Evolutionary conservation across 495 filamentous ascomycete genomes (phyloP).

Genomic region (Podospora pseudoanserina): DNA sequence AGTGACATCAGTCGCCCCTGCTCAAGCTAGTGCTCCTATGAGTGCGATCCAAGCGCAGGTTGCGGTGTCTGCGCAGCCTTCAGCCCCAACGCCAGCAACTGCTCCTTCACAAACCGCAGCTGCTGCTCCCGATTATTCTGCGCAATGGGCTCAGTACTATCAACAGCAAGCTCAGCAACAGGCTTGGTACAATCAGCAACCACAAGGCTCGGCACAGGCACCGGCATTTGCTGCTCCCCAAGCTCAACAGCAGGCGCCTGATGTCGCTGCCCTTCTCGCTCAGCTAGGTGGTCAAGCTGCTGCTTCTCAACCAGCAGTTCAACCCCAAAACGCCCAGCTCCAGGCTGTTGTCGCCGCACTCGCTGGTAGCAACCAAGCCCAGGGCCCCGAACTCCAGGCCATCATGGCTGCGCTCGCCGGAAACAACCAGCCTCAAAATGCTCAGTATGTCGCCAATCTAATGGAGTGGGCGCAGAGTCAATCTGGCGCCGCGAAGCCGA

Average conservation of each 20-base stretch:
- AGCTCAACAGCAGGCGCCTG: slow-evolving; percentile 18
- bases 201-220: slow-evolving; percentile 23
- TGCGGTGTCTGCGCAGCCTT: slow-evolving; percentile 6
- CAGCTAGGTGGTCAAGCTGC: slow-evolving; percentile 20
- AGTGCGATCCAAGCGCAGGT: background rate
- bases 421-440: slow-evolving; percentile 17
- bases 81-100: slow-evolving; percentile 5
- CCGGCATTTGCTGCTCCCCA: slow-evolving; percentile 14
- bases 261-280: slow-evolving; percentile 25
- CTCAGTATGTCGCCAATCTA: slow-evolving; percentile 24
- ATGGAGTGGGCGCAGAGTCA: slow-evolving; percentile 23
- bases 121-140: slow-evolving; percentile 25
- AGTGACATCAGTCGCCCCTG: background rate
- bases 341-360: slow-evolving; percentile 11
- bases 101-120: slow-evolving; percentile 13
- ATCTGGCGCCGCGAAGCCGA: background rate
- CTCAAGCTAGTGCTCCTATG: slow-evolving; percentile 6
- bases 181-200: slow-evolving; percentile 30
- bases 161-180: slow-evolving; percentile 30
- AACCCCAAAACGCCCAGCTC: slow-evolving; percentile 22
- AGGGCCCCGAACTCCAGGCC: slow-evolving; percentile 13
- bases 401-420: slow-evolving; percentile 22
- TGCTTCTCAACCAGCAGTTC: slow-evolving; percentile 9
- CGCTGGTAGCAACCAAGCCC: background rate
- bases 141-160: slow-evolving; percentile 32